These are phyloP conservation scores for Phytophthora syringae DNA, from an alignment of 352 stramenopile species.

Conservation along the genomic window DNA sequence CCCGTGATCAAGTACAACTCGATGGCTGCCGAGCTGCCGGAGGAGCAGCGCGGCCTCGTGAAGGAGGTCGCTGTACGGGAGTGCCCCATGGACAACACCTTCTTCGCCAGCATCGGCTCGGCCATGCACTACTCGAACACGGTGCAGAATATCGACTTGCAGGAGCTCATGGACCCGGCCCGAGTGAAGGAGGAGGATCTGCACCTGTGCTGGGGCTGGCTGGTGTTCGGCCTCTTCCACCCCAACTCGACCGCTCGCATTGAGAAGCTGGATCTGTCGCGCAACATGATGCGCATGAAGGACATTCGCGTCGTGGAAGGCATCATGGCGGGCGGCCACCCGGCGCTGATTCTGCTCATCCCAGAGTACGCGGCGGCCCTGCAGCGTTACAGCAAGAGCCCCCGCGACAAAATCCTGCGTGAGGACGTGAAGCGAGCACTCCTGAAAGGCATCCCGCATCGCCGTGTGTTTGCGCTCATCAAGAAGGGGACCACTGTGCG, in stretches of 20 bases:
- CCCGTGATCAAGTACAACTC: slow-evolving; percentile 63
- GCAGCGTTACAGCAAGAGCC: slow-evolving; percentile 59
- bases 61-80: slow-evolving; percentile 54
- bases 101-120: slow-evolving; percentile 56
- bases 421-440: slow-evolving; percentile 58
- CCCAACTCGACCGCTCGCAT: slow-evolving; percentile 59
- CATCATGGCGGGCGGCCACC: slow-evolving; percentile 59
- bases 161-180: slow-evolving; percentile 51
- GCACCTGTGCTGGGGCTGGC: slow-evolving; percentile 58
- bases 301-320: slow-evolving; percentile 56
- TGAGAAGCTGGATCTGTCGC: slow-evolving; percentile 47
- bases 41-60: slow-evolving; percentile 48
- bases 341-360: slow-evolving; percentile 54
- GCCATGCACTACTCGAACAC: slow-evolving; percentile 66
- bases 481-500: slow-evolving; percentile 53
- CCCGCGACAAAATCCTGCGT: slow-evolving; percentile 52
- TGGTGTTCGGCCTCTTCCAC: slow-evolving; percentile 62
- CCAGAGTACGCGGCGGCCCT: slow-evolving; percentile 52
- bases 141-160: slow-evolving; percentile 55
- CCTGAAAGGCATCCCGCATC: slow-evolving; percentile 55
- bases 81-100: slow-evolving; percentile 58
- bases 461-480: slow-evolving; percentile 53
- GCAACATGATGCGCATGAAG: slow-evolving; percentile 67
- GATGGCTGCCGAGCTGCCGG: slow-evolving; percentile 45
- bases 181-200: slow-evolving; percentile 49